phyloP scores from a whole-genome alignment of 2,329 filamentous ascomycete species.

The Colletotrichum kahawae region DNA sequence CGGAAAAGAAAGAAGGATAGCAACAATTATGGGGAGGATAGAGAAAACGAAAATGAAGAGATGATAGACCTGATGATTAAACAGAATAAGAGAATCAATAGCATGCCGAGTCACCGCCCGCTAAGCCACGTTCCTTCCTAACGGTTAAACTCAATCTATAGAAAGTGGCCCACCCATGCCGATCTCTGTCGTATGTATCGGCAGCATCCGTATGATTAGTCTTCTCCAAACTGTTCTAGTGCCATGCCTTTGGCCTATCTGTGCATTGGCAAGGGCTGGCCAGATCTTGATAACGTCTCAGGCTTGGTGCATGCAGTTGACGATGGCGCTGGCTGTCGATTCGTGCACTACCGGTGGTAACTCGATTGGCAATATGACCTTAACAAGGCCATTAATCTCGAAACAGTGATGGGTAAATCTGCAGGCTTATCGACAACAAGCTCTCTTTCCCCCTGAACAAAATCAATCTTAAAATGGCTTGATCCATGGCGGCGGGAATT shows the following conservation, averaged over 20 bases:
- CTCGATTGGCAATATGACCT: too few relatives aligned
- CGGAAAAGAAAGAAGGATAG: rapidly evolving
- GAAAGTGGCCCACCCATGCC: rapidly evolving
- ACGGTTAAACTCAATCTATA: background rate
- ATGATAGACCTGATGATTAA: background rate
- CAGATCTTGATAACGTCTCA: background rate
- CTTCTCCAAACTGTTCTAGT: rapidly evolving
- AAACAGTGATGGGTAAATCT: too few relatives aligned
- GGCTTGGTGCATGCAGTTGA: background rate
- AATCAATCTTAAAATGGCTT: background rate
- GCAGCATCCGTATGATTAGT: background rate
- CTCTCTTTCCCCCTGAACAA: background rate
- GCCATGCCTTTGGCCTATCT: background rate
- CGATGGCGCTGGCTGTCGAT: background rate
- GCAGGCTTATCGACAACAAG: background rate
- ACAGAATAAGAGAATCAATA: background rate
- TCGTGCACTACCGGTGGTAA: background rate
- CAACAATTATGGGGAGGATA: background rate
- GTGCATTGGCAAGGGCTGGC: background rate
- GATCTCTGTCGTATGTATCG: background rate
- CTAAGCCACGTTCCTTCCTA: background rate
- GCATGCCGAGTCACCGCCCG: background rate
- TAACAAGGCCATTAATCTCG: too few relatives aligned
- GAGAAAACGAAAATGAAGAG: background rate
- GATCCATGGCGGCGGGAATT: background rate